Evolutionary conservation across 148 eudicot species (phyloP), one percentile per base, ranked within the genome.

Genomic region (Diospyros lotus): DNA sequence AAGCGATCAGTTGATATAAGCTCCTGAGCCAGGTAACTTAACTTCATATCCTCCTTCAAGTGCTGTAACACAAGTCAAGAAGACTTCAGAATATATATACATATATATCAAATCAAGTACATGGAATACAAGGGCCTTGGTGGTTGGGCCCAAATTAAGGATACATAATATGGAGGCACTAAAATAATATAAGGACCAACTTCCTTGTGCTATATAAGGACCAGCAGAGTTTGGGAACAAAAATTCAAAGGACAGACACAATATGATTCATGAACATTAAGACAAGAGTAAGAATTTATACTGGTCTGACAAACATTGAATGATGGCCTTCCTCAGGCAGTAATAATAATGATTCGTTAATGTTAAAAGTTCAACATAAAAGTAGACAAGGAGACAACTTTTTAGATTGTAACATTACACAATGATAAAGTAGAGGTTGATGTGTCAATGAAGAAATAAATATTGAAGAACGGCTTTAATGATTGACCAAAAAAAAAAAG

Each of bases 11-110:
- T 93, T 80, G 97, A 87, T 80, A 89, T 74, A 81, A 96, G 90
- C 85, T 93, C 99, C 84, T 93, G 97, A 64, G 99, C 98, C 76
- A 96, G 86, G 86, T 96, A 93, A 82, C 99, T 91, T 83, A 96
- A 80, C 84, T 89, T 93, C 98, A 91, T 96, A 79, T 96, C 99
- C 83, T 93, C 93, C 85, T 91, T 96, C 79, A 96, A 70, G 84
- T 89, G 99, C 99, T 96, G 87, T 77, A 84, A 78, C 68, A 80
- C 50, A 72, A 55, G 18, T 28, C 45, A 51, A 60, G 40, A 56
- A 53, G 39, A 42, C 15, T 71, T 46, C 38, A 46, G 64, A 71
- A 41, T 40, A 70, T 39, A 71, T 17, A 6, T 14, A 61, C n/a
- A 11, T 58, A 53, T 38, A 42, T 41, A 10, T 11, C 42, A 9